Evolutionary conservation across 495 filamentous ascomycete species (phyloP).

Genomic region (Hyaloscypha finlandica): DNA sequence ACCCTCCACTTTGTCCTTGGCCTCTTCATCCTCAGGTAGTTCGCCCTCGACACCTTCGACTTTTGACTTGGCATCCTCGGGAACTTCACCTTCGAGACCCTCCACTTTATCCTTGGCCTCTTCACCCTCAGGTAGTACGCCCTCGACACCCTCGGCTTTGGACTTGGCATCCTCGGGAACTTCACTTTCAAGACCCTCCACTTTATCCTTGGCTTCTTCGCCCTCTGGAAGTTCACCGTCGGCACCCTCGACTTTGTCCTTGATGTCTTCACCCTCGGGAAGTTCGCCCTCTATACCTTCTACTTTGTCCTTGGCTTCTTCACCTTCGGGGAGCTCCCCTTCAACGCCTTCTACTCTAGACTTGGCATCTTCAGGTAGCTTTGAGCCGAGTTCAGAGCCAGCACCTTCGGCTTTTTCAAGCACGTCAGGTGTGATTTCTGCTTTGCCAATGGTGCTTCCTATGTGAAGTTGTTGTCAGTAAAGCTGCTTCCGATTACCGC

Average conservation of each 20-base stretch:
- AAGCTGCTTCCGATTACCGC: background rate
- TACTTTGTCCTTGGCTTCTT: slow-evolving; percentile 9
- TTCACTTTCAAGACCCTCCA: slow-evolving; percentile 29
- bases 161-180: slow-evolving; percentile 10
- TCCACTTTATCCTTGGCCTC: too few relatives aligned
- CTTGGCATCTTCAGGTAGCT: slow-evolving; percentile 28
- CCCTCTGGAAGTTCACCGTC: slow-evolving; percentile 14
- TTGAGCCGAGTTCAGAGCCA: slow-evolving; percentile 23
- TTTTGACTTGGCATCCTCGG: slow-evolving; percentile 3
- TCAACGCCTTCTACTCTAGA: background rate
- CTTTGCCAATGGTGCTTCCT: slow-evolving; percentile 71
- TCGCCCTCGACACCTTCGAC: slow-evolving; percentile 7
- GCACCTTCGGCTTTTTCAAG: slow-evolving; percentile 45
- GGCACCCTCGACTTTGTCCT: background rate
- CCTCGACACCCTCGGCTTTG: slow-evolving; percentile 1
- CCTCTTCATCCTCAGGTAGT: too few relatives aligned
- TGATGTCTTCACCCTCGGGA: background rate
- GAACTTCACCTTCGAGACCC: slow-evolving; percentile 1
- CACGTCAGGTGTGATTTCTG: slow-evolving; percentile 44
- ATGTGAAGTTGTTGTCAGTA: background rate
- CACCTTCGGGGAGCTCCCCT: background rate
- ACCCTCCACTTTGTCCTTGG: too few relatives aligned
- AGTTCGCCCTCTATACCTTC: slow-evolving; percentile 25
- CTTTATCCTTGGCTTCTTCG: background rate
- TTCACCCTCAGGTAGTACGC: too few relatives aligned